These are phyloP conservation scores for Penicillium sp. DNA, from an alignment of 2,329 filamentous ascomycete species.

Conservation along the genomic window DNA sequence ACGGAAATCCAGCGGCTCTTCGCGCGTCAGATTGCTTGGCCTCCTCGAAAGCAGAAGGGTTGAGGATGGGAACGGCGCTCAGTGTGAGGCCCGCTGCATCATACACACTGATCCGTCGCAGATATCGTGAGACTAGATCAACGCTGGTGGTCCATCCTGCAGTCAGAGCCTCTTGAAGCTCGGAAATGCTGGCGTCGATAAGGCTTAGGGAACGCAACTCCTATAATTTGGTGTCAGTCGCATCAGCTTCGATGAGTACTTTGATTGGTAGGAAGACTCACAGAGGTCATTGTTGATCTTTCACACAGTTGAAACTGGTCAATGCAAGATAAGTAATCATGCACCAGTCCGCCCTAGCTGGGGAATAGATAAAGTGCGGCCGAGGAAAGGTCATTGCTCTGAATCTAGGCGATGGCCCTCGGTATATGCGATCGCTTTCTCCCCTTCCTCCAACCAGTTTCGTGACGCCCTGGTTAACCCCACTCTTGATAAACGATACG, in stretches of 20 bases:
- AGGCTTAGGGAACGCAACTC: constrained; percentile 32
- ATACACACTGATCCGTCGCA: constrained; percentile 54
- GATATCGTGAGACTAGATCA: constrained; percentile 52
- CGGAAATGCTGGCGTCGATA: constrained; percentile 55
- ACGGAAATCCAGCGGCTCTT: constrained; percentile 42
- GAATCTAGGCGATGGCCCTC: neutral
- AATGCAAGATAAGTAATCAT: neutral
- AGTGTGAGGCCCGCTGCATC: constrained; percentile 49
- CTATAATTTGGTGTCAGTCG: constrained; percentile 2
- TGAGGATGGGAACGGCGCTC: constrained; percentile 57
- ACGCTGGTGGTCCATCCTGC: constrained; percentile 49
- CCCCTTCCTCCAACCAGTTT: neutral
- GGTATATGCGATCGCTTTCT: neutral
- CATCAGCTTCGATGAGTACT: neutral
- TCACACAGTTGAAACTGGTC: neutral
- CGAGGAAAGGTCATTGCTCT: neutral
- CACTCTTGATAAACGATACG: neutral
- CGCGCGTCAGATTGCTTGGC: constrained; percentile 54
- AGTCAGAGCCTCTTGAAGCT: constrained; percentile 50
- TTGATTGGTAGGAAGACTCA: constrained; percentile 4
- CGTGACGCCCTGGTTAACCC: neutral
- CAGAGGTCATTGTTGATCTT: constrained; percentile 3
- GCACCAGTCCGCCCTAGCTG: neutral
- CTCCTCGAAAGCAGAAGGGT: constrained; percentile 52
- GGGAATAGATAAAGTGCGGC: neutral